phyloP scores from a whole-genome alignment of 176 grass and related monocot species.

The Oryza meridionalis region DNA sequence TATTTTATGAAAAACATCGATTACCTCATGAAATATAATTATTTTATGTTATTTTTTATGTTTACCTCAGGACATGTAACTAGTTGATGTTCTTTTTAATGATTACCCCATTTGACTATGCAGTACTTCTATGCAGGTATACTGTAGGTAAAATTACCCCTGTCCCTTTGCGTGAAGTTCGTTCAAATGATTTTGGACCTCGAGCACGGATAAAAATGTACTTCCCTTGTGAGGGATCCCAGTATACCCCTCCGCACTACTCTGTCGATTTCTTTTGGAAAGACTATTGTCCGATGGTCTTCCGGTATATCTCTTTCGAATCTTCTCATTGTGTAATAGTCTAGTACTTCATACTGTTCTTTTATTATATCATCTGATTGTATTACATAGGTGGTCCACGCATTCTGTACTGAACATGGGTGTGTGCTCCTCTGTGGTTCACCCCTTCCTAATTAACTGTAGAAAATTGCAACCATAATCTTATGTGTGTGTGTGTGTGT shows the following conservation, averaged over 20 bases:
- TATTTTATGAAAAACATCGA: conserved; percentile 8
- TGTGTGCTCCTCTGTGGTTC: background rate
- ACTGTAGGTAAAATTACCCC: conserved; percentile 98
- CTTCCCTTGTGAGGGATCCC: conserved; percentile 86
- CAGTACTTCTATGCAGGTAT: conserved; percentile 63
- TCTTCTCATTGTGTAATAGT: conserved; percentile 25
- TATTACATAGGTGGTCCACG: conserved; percentile 10
- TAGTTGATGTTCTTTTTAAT: background rate
- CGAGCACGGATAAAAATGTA: conserved; percentile 90
- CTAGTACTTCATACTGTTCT: conserved; percentile 8
- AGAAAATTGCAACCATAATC: background rate
- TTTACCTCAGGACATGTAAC: background rate
- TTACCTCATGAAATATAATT: conserved; percentile 1
- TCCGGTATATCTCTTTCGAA: conserved; percentile 61
- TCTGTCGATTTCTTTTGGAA: conserved; percentile 98
- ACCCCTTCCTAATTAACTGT: background rate
- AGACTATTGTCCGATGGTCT: conserved; percentile 98
- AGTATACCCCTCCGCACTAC: conserved; percentile 91
- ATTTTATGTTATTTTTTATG: background rate
- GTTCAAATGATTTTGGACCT: conserved; percentile 95
- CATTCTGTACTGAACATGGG: conserved; percentile 13
- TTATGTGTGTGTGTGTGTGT: too few species aligned
- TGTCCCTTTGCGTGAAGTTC: conserved; percentile 94
- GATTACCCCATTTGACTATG: conserved; percentile 1
- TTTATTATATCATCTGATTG: background rate